Conservation (phyloP, 2,329 filamentous ascomycete genomes). For the Corinectria fuckeliana region DNA sequence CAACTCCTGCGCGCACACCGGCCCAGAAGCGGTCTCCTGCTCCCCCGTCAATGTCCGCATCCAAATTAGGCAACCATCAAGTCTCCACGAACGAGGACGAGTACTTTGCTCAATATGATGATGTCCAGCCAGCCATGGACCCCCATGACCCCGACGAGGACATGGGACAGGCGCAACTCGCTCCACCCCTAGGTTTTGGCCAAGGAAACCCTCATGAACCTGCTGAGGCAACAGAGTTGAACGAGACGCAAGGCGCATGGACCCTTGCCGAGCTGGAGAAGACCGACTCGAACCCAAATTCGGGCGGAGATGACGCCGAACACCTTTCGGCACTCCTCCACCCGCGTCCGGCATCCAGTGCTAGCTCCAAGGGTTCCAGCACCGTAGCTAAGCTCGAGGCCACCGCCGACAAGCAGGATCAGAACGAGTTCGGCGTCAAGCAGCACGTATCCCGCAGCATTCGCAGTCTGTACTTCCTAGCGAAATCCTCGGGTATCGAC, state of each 20-base stretch:
- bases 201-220: conserved; percentile 20
- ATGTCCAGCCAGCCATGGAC: conserved; percentile 82
- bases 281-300: conserved; percentile 42
- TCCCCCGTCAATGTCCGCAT: conserved; percentile 49
- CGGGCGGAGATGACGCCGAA: conserved; percentile 40
- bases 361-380: conserved; percentile 61
- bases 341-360: conserved; percentile 65
- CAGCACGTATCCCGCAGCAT: conserved; percentile 81
- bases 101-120: conserved; percentile 79
- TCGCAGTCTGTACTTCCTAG: conserved; percentile 76
- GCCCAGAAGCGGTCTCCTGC: conserved; percentile 68
- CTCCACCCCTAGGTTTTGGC: conserved; percentile 43
- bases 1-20: conserved; percentile 70
- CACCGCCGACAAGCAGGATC: conserved; percentile 61
- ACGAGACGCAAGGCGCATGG: conserved; percentile 47
- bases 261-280: conserved; percentile 53
- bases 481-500: conserved; percentile 74
- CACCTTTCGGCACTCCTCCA: conserved; percentile 54
- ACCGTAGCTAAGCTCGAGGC: conserved; percentile 69
- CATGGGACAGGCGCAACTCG: conserved; percentile 40
- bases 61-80: conserved; percentile 30
- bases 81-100: conserved; percentile 64
- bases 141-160: conserved; percentile 81
- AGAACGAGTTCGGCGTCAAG: conserved; percentile 75
- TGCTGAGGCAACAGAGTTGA: conserved; percentile 29